A percentile compares a stretch with the other conserved stretches of the same genome.
These are phyloP conservation scores for Hericium coralloides DNA, from an alignment of 768 basidiomycete species.

Conservation along the genomic window DNA sequence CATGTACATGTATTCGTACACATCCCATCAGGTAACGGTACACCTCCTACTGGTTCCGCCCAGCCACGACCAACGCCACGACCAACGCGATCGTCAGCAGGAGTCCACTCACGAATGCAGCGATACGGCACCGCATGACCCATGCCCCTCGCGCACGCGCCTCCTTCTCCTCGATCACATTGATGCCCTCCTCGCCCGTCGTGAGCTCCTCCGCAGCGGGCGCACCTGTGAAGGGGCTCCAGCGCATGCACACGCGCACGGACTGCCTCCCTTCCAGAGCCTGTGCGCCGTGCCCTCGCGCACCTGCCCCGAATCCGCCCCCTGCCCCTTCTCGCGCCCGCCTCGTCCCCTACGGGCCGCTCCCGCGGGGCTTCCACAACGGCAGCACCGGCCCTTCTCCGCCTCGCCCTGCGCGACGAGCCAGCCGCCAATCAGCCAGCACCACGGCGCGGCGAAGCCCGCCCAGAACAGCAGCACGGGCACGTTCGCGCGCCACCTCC, in stretches of 20 bases:
- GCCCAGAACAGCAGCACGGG: constrained; percentile 56
- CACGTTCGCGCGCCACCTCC: not conserved
- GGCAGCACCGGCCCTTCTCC: constrained; percentile 29
- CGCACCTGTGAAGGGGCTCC: not conserved
- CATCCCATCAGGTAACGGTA: not conserved
- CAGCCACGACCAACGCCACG: constrained; percentile 34
- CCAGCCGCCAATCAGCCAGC: constrained; percentile 77
- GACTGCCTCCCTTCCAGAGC: not conserved
- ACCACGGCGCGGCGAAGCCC: constrained; percentile 62
- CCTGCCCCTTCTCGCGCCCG: constrained; percentile 14
- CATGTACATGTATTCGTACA: not conserved
- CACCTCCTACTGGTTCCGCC: not conserved
- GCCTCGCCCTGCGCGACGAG: constrained; percentile 25
- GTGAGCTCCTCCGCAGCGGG: not conserved
- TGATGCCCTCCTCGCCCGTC: constrained; percentile 8
- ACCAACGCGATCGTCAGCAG: constrained; percentile 41
- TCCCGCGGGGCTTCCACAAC: constrained; percentile 7
- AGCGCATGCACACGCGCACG: not conserved
- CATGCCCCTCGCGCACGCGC: constrained; percentile 19
- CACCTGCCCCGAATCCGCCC: constrained; percentile 23
- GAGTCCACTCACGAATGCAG: constrained; percentile 49
- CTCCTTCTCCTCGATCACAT: constrained; percentile 10
- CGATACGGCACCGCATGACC: constrained; percentile 45
- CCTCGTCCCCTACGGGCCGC: not conserved
- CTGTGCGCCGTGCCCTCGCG: constrained; percentile 1